phyloP scores from a whole-genome alignment of 164 flowering plant species.

The Chimonanthus salicifolius region DNA sequence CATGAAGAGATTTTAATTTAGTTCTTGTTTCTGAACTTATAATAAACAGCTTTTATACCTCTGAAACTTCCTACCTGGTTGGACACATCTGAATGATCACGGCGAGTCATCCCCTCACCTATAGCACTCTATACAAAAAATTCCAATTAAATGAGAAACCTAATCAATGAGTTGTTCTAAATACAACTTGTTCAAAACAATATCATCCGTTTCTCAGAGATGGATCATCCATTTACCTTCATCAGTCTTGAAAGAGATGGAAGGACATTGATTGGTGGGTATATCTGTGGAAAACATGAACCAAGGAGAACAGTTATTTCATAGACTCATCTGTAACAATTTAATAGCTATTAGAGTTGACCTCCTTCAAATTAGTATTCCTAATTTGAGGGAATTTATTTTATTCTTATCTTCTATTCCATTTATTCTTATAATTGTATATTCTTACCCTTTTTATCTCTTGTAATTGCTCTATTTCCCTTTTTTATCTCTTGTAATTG shows the following conservation, averaged over 20 bases:
- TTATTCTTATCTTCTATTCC: too few relatives aligned
- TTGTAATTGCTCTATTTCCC: too few relatives aligned
- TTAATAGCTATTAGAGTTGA: conserved; percentile 16
- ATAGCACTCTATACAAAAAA: conserved; percentile 73
- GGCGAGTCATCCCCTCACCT: conserved; percentile 97
- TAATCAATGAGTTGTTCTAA: neutral
- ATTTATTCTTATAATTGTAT: too few relatives aligned
- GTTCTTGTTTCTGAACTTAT: neutral
- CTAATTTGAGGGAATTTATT: too few relatives aligned
- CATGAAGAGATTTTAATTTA: neutral
- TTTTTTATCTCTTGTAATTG: too few relatives aligned
- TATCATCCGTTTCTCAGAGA: neutral
- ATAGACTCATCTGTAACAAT: neutral
- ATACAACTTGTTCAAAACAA: neutral
- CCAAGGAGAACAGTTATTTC: neutral
- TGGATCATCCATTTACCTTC: conserved; percentile 52
- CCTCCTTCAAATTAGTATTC: too few relatives aligned
- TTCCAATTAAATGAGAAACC: neutral
- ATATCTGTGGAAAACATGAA: conserved; percentile 48
- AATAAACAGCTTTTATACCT: neutral
- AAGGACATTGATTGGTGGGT: conserved; percentile 98
- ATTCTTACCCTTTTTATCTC: too few relatives aligned
- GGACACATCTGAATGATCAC: conserved; percentile 96
- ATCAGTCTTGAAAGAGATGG: conserved; percentile 95
- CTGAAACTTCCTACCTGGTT: conserved; percentile 61